Conservation (phyloP, 179 eudicot genomes). For the Dionaea muscipula region DNA sequence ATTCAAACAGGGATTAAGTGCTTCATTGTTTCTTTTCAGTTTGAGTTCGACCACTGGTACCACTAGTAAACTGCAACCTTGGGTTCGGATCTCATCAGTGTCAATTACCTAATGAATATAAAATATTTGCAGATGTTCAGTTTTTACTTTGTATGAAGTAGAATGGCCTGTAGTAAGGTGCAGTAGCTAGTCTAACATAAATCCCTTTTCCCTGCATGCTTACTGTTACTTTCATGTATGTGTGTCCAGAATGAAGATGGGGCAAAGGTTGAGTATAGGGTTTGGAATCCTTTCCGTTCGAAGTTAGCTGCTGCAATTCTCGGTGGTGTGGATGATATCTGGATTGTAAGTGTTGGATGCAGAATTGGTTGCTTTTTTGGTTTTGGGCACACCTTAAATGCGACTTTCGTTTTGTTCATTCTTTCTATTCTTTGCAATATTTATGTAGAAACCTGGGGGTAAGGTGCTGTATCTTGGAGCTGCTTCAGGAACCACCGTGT, state of each 20-base stretch:
- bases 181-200: too few relatives aligned
- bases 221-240: neutral
- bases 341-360: conserved; percentile 39
- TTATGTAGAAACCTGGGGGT: conserved; percentile 59
- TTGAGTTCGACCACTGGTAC: too few relatives aligned
- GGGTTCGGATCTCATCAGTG: too few relatives aligned
- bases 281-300: conserved; percentile 82
- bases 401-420: neutral
- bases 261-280: conserved; percentile 76
- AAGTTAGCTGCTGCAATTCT: conserved; percentile 75
- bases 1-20: too few relatives aligned
- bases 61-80: too few relatives aligned
- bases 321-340: conserved; percentile 62
- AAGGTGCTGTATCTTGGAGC: conserved; percentile 82
- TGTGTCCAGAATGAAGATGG: conserved; percentile 61
- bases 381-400: neutral
- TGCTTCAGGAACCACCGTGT: conserved; percentile 93
- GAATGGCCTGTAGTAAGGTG: too few relatives aligned
- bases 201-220: too few relatives aligned
- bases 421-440: neutral
- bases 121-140: neutral
- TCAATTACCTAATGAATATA: too few relatives aligned
- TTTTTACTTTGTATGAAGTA: neutral
- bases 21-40: too few relatives aligned
- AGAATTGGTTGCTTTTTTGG: neutral